Percentiles rank a stretch among this genome's conserved stretches.
Conservation (phyloP, 805 yeast genomes). For the Starmera amethionina region DNA sequence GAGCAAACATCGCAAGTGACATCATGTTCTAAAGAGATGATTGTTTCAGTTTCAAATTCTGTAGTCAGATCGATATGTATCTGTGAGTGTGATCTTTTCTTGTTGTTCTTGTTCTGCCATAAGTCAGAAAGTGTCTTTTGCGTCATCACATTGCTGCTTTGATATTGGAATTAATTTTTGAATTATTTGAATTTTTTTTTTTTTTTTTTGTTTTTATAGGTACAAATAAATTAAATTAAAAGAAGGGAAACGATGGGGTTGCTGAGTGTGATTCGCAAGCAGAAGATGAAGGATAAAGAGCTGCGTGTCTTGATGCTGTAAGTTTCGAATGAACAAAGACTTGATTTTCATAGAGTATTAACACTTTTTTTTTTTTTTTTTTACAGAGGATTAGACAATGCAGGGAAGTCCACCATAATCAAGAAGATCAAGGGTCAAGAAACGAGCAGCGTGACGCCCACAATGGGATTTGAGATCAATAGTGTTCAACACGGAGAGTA, state of each 20-base stretch:
- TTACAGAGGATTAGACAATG: constrained; percentile 66
- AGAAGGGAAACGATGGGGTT: constrained; percentile 54
- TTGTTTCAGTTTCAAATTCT: not conserved
- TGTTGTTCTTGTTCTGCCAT: not conserved
- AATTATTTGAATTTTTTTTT: not conserved
- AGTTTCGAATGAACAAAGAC: constrained; percentile 5
- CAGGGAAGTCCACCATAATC: constrained; percentile 86
- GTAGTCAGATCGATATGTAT: not conserved
- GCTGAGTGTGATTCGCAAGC: constrained; percentile 69
- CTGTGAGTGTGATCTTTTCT: not conserved
- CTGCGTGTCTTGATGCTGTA: constrained; percentile 57
- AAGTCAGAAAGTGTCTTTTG: not conserved
- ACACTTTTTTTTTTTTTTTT: not conserved
- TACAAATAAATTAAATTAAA: not conserved
- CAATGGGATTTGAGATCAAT: constrained; percentile 81
- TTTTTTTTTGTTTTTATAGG: not conserved
- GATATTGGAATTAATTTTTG: not conserved
- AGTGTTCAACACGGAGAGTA: constrained; percentile 34
- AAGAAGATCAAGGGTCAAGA: constrained; percentile 43
- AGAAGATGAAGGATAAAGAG: constrained; percentile 71
- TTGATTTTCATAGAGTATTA: not conserved
- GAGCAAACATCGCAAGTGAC: constrained; percentile 45
- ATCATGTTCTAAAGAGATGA: constrained; percentile 1
- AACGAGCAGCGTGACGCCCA: constrained; percentile 58
- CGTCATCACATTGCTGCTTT: not conserved